Evolutionary conservation across 257 asterid species (phyloP).

Genomic region (Apocynum venetum): DNA sequence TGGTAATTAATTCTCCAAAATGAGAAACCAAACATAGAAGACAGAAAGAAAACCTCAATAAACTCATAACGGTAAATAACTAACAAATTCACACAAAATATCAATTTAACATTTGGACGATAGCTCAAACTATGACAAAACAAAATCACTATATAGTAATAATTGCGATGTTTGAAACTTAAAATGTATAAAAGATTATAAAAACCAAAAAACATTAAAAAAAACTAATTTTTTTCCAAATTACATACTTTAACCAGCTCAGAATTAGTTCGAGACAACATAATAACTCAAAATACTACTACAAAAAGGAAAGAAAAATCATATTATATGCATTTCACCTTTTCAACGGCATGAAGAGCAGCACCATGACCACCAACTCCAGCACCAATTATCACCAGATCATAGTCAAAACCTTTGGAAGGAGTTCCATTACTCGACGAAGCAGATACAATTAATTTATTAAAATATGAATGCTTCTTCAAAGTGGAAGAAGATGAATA

Average conservation of each 20-base stretch:
- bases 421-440: constrained; percentile 16
- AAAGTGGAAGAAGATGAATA: background rate
- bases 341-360: constrained; percentile 48
- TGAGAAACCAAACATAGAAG: background rate
- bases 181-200: background rate
- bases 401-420: constrained; percentile 34
- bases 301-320: background rate
- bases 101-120: too few species aligned
- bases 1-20: too few species aligned
- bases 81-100: too few species aligned
- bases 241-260: background rate
- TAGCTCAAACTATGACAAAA: too few species aligned
- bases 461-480: background rate
- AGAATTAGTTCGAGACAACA: background rate
- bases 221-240: background rate
- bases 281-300: background rate
- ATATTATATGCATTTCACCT: constrained; percentile 20
- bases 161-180: too few species aligned
- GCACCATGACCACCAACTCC: constrained; percentile 55
- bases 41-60: too few species aligned
- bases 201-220: background rate
- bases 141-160: too few species aligned
- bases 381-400: constrained; percentile 42
- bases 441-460: background rate
- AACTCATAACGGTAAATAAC: too few species aligned